Evolutionary conservation across 139 green algal species (phyloP).

Genomic region (Diplosphaera chodatii): DNA sequence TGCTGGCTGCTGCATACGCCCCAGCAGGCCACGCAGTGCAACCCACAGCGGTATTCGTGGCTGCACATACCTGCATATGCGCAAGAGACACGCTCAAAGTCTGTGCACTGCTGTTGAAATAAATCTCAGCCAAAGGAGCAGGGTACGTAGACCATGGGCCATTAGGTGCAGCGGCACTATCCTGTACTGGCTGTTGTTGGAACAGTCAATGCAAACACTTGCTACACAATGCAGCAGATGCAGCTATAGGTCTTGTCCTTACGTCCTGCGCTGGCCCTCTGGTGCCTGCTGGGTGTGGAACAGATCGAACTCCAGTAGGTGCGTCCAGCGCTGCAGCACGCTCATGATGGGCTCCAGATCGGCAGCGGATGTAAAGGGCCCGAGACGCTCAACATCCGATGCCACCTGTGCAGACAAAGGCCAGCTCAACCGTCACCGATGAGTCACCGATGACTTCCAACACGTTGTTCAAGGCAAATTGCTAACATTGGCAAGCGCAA

Average conservation of each 20-base stretch:
- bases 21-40: constrained; percentile 22
- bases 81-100: too few relatives aligned
- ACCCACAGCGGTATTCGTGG: constrained; percentile 14
- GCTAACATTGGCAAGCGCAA: background rate
- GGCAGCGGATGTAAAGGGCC: background rate
- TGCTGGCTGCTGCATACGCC: constrained; percentile 3
- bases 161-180: too few relatives aligned
- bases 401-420: background rate
- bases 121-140: too few relatives aligned
- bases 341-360: constrained; percentile 13
- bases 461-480: too few relatives aligned
- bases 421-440: too few relatives aligned
- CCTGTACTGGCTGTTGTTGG: too few relatives aligned
- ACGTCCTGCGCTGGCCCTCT: background rate
- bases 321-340: constrained; percentile 16
- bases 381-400: constrained; percentile 16
- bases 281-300: background rate
- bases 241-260: too few relatives aligned
- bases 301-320: constrained; percentile 9
- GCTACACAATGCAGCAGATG: background rate
- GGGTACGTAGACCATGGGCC: too few relatives aligned
- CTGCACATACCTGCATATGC: constrained; percentile 5
- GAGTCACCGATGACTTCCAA: too few relatives aligned
- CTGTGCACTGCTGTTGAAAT: too few relatives aligned
- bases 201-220: too few relatives aligned